Evolutionary conservation across 495 filamentous ascomycete species (phyloP).

Genomic region (Penicillium egyptiacum): DNA sequence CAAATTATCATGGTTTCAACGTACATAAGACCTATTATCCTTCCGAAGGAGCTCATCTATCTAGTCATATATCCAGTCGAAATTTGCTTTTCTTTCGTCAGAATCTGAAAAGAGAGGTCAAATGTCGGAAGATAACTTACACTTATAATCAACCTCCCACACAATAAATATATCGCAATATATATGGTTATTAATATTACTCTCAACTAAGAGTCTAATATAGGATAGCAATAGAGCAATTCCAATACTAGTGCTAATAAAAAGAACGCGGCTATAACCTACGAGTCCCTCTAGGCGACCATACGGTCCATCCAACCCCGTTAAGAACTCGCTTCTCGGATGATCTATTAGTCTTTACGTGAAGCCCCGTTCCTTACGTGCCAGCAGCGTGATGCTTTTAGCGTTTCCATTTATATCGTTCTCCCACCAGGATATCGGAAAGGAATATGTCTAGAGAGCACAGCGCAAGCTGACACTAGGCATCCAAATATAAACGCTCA

Average conservation of each 20-base stretch:
- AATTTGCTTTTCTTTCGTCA: constrained; percentile 1
- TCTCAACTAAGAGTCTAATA: background rate
- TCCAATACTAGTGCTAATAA: background rate
- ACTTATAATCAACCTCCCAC: background rate
- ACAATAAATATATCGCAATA: constrained; percentile 1
- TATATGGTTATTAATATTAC: background rate
- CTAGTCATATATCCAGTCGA: constrained; percentile 3
- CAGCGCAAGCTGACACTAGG: background rate
- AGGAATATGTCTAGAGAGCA: constrained; percentile 2
- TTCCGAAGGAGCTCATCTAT: constrained; percentile 2
- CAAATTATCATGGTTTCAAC: background rate
- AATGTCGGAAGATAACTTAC: background rate
- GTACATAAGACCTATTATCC: background rate
- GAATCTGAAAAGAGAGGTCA: background rate
- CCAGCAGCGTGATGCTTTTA: background rate
- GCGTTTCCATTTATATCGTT: background rate
- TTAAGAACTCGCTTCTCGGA: background rate
- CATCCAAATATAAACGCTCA: constrained; percentile 1
- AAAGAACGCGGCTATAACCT: background rate
- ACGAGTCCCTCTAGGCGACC: background rate
- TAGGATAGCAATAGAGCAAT: constrained; percentile 1
- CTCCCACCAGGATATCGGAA: background rate
- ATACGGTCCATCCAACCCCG: constrained; percentile 1
- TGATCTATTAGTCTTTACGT: background rate
- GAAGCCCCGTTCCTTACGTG: background rate